These are phyloP conservation scores for Kwoniella sp. DNA, from an alignment of 768 basidiomycete genomes.

Conservation along the genomic window DNA sequence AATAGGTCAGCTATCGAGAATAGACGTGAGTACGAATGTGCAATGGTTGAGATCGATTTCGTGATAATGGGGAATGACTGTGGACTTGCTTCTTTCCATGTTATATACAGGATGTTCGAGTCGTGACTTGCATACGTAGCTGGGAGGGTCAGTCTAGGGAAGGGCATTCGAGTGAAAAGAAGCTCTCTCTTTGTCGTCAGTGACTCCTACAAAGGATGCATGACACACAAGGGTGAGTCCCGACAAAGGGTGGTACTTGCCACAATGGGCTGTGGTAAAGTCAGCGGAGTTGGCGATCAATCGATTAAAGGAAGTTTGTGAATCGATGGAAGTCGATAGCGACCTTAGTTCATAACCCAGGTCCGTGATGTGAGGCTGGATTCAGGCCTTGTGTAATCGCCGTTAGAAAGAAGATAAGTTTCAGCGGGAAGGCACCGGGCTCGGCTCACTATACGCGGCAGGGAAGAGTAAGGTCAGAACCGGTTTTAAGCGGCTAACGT, in stretches of 20 bases:
- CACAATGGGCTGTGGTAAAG: not conserved
- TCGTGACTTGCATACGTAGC: not conserved
- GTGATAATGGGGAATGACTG: too few relatives aligned
- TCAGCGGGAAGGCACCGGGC: too few relatives aligned
- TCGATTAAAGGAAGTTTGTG: not conserved
- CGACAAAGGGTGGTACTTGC: not conserved
- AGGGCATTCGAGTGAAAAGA: not conserved
- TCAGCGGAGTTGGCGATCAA: not conserved
- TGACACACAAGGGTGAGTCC: not conserved
- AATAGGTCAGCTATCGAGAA: too few relatives aligned
- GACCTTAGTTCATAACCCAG: too few relatives aligned
- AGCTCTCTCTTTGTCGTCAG: not conserved
- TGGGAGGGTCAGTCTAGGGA: not conserved
- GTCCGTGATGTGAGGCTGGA: too few relatives aligned
- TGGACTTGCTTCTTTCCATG: not conserved
- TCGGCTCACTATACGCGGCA: too few relatives aligned
- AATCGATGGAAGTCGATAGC: not conserved
- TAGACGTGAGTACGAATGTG: too few relatives aligned
- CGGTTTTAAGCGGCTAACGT: too few relatives aligned
- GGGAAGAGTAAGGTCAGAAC: too few relatives aligned
- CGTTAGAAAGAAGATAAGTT: too few relatives aligned
- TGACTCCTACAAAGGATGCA: not conserved
- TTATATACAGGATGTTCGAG: not conserved
- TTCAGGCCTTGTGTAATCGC: too few relatives aligned
- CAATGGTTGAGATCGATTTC: too few relatives aligned